These are phyloP conservation scores for Geotrichum candidum DNA, from an alignment of 1,139 yeast species.

Conservation along the genomic window DNA sequence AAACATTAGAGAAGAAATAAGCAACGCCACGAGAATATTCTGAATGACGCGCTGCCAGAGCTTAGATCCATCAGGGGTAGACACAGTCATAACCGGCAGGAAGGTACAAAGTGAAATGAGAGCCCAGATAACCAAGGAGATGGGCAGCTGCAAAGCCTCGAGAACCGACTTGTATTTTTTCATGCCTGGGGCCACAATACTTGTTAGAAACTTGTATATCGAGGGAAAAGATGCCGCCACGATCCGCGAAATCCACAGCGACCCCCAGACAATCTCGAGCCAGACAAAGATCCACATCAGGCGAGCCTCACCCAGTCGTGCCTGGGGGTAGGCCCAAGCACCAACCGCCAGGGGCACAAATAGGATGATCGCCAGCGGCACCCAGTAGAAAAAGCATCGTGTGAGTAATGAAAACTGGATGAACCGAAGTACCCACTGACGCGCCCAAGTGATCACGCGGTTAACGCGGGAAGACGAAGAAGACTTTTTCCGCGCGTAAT, in stretches of 20 bases:
- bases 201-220: slow-evolving; percentile 27
- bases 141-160: slow-evolving; percentile 34
- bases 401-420: background rate
- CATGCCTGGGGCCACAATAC: slow-evolving; percentile 33
- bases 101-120: slow-evolving; percentile 35
- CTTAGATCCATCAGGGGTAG: slow-evolving; percentile 24
- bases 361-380: slow-evolving; percentile 37
- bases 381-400: slow-evolving; percentile 32
- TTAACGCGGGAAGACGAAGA: background rate
- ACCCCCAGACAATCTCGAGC: slow-evolving; percentile 39
- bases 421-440: background rate
- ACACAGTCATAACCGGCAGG: slow-evolving; percentile 33
- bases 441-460: background rate
- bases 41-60: slow-evolving; percentile 36
- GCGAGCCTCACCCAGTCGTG: slow-evolving; percentile 33
- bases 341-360: slow-evolving; percentile 38
- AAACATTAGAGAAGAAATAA: slow-evolving; percentile 35
- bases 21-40: slow-evolving; percentile 35
- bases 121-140: slow-evolving; percentile 33
- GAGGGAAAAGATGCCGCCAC: slow-evolving; percentile 34
- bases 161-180: slow-evolving; percentile 33
- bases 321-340: slow-evolving; percentile 33
- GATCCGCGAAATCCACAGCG: slow-evolving; percentile 33
- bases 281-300: slow-evolving; percentile 39
- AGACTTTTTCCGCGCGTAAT: background rate